A percentile compares a stretch with the other conserved stretches of the same genome.
Conservation (phyloP, 257 asterid species). For the Penstemon newberryi region DNA sequence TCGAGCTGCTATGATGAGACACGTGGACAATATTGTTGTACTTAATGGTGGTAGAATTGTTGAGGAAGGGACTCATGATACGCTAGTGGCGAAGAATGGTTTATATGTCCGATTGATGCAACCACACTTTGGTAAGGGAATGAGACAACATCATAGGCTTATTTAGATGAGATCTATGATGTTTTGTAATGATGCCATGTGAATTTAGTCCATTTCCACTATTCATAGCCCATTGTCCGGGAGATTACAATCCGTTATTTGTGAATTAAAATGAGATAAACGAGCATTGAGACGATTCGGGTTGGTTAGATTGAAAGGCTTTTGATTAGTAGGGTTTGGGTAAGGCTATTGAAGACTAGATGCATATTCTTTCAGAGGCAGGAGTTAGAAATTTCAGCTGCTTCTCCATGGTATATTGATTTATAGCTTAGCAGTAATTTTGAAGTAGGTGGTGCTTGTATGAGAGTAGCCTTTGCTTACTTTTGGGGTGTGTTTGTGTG, state of each 20-base stretch:
- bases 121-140: constrained; percentile 92
- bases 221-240: background rate
- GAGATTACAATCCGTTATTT: constrained; percentile 18
- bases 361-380: constrained; percentile 74
- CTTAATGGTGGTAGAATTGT: constrained; percentile 96
- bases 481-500: constrained; percentile 40
- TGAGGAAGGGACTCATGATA: constrained; percentile 92
- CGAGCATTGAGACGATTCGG: constrained; percentile 12
- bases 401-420: constrained; percentile 56
- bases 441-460: constrained; percentile 38
- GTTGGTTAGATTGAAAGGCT: constrained; percentile 30
- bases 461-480: constrained; percentile 32
- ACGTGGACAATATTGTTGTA: constrained; percentile 92
- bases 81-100: constrained; percentile 71
- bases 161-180: constrained; percentile 37
- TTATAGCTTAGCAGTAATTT: constrained; percentile 49
- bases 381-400: constrained; percentile 43
- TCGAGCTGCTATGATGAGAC: constrained; percentile 99
- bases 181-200: constrained; percentile 21
- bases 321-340: constrained; percentile 36
- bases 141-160: constrained; percentile 75
- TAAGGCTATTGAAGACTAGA: constrained; percentile 47
- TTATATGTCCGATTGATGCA: constrained; percentile 95
- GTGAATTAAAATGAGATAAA: constrained; percentile 14
- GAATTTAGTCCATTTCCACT: constrained; percentile 24